phyloP scores from a whole-genome alignment of 2,329 filamentous ascomycete genomes.

The Aspergillus udagawae region DNA sequence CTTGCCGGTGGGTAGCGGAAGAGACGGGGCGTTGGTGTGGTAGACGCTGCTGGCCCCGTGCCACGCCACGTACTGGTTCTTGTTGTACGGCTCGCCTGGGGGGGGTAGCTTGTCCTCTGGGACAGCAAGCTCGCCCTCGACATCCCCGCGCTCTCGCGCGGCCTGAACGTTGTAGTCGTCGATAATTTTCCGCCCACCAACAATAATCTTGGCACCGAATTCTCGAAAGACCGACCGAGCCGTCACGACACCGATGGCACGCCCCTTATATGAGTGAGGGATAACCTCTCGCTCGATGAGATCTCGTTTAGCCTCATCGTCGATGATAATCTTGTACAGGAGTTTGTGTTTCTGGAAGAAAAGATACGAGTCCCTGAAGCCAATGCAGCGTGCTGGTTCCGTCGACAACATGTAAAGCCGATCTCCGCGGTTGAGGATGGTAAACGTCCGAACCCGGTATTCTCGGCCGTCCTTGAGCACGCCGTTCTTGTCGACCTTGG shows the following conservation, averaged over 20 bases:
- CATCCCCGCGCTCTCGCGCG: slow-evolving; percentile 69
- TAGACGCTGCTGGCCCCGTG: slow-evolving; percentile 95
- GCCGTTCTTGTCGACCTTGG: slow-evolving; percentile 88
- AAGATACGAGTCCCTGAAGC: slow-evolving; percentile 95
- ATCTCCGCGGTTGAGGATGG: slow-evolving; percentile 75
- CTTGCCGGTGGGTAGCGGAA: slow-evolving; percentile 73
- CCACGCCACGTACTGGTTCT: slow-evolving; percentile 98
- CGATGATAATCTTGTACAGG: slow-evolving; percentile 96
- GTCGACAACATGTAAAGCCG: slow-evolving; percentile 98
- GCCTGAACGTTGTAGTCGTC: slow-evolving; percentile 87
- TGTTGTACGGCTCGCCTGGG: slow-evolving; percentile 87
- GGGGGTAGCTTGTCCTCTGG: slow-evolving; percentile 75
- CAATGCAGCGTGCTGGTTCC: slow-evolving; percentile 91
- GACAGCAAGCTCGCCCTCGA: slow-evolving; percentile 88
- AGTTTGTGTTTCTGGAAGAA: slow-evolving; percentile 98
- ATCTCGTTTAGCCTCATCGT: slow-evolving; percentile 94
- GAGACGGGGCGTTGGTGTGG: slow-evolving; percentile 72
- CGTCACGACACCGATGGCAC: slow-evolving; percentile 93
- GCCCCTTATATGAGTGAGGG: slow-evolving; percentile 96
- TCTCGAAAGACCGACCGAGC: slow-evolving; percentile 95
- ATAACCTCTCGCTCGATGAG: slow-evolving; percentile 94
- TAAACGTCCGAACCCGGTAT: slow-evolving; percentile 94
- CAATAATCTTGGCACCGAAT: slow-evolving; percentile 90
- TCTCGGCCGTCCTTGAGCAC: slow-evolving; percentile 78
- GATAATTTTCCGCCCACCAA: slow-evolving; percentile 77